Percentiles rank a stretch among this genome's conserved stretches.
phyloP scores from a whole-genome alignment of 805 yeast genomes.

The Saccharomycopsis synnaedendra region DNA sequence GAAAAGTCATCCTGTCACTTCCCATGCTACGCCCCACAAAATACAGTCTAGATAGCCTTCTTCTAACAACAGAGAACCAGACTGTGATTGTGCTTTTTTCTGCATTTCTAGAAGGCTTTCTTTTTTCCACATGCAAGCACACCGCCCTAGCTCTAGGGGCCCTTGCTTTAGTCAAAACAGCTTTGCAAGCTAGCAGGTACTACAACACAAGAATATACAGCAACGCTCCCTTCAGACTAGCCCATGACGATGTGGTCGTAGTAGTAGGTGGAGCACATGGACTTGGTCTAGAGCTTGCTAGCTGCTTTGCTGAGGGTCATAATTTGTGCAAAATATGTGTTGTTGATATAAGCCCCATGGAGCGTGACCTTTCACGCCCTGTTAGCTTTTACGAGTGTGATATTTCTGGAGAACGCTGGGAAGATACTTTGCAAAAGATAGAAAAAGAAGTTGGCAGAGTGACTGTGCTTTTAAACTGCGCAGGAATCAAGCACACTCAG shows the following conservation, averaged over 20 bases:
- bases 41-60: too few relatives aligned
- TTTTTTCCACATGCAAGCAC: too few relatives aligned
- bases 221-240: background rate
- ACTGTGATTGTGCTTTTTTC: too few relatives aligned
- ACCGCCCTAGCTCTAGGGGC: too few relatives aligned
- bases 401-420: constrained; percentile 20
- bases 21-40: too few relatives aligned
- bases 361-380: background rate
- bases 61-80: too few relatives aligned
- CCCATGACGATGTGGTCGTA: constrained; percentile 15
- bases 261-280: constrained; percentile 36
- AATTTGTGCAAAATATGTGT: too few relatives aligned
- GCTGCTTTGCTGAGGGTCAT: constrained; percentile 15
- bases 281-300: constrained; percentile 27
- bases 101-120: too few relatives aligned
- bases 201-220: background rate
- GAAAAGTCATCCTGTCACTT: too few relatives aligned
- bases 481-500: constrained; percentile 28
- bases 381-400: constrained; percentile 24
- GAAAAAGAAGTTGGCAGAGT: constrained; percentile 10
- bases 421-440: constrained; percentile 18
- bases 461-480: constrained; percentile 27
- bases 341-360: background rate
- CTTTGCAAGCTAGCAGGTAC: background rate
- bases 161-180: background rate